Conservation (phyloP, 345 rosid species). For the Corchorus capsularis region DNA sequence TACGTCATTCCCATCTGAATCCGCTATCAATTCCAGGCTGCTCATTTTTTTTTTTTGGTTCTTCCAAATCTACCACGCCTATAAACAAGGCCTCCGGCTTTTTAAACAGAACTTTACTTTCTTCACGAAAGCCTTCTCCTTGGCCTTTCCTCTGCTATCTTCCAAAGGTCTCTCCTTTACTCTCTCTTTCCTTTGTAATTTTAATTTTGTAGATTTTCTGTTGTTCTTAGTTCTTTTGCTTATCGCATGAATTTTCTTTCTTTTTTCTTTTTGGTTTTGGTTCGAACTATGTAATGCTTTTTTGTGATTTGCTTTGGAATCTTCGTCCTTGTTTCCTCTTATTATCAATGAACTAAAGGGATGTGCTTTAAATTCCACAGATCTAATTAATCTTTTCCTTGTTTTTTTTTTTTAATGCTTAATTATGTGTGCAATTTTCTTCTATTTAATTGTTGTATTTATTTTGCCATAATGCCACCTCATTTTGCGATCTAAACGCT, state of each 20-base stretch:
- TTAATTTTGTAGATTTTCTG: background rate
- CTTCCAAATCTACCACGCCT: too few relatives aligned
- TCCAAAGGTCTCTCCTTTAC: background rate
- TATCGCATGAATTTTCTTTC: background rate
- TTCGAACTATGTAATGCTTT: background rate
- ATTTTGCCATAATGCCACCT: too few relatives aligned
- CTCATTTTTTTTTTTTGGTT: too few relatives aligned
- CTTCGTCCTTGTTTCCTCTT: background rate
- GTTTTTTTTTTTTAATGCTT: background rate
- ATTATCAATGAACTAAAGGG: background rate
- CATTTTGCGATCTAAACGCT: background rate
- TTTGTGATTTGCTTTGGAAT: background rate
- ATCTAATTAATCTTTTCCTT: background rate
- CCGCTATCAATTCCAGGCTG: too few relatives aligned
- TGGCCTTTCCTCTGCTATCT: constrained; percentile 10
- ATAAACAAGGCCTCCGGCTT: background rate
- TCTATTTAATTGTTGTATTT: background rate
- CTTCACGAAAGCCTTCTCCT: constrained; percentile 12
- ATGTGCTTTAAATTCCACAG: constrained; percentile 1
- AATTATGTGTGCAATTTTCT: background rate
- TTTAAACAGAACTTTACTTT: background rate
- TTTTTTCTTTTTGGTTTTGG: background rate
- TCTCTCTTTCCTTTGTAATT: background rate
- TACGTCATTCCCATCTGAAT: too few relatives aligned
- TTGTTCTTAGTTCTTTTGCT: background rate